A percentile compares a stretch with the other conserved stretches of the same genome.
phyloP scores from a whole-genome alignment of 2,329 filamentous ascomycete species.

The Colletotrichum abscissum region DNA sequence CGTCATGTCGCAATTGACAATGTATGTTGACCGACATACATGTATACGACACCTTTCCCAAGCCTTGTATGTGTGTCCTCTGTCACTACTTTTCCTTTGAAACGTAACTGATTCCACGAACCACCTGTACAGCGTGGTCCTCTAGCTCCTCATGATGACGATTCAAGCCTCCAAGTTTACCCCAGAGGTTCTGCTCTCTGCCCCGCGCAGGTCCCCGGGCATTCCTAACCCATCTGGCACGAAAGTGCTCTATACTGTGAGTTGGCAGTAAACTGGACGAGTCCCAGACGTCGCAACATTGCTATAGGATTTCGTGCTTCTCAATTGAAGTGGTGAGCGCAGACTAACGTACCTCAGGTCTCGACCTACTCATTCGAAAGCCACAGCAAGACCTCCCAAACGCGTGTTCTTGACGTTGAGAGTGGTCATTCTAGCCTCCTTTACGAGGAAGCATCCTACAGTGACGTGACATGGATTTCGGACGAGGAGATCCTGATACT shows the following conservation, averaged over 20 bases:
- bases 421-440: slow-evolving; percentile 74
- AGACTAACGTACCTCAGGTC: slow-evolving; percentile 50
- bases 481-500: slow-evolving; percentile 71
- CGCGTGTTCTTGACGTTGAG: slow-evolving; percentile 76
- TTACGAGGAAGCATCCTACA: slow-evolving; percentile 71
- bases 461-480: slow-evolving; percentile 82
- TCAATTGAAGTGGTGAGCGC: neutral
- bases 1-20: neutral
- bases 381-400: slow-evolving; percentile 76
- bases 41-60: slow-evolving; percentile 12
- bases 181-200: slow-evolving; percentile 80
- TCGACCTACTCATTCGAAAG: slow-evolving; percentile 84
- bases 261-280: slow-evolving; percentile 27
- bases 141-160: slow-evolving; percentile 65
- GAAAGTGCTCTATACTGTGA: slow-evolving; percentile 71
- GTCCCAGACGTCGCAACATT: neutral
- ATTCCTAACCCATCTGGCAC: slow-evolving; percentile 76
- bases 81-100: neutral
- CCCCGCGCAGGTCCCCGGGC: slow-evolving; percentile 77
- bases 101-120: neutral
- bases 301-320: neutral
- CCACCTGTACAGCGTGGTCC: neutral
- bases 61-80: neutral
- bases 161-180: slow-evolving; percentile 78
- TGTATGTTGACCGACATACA: slow-evolving; percentile 14